Conservation (phyloP, 2,329 filamentous ascomycete species). For the Calonectria hawksworthii region DNA sequence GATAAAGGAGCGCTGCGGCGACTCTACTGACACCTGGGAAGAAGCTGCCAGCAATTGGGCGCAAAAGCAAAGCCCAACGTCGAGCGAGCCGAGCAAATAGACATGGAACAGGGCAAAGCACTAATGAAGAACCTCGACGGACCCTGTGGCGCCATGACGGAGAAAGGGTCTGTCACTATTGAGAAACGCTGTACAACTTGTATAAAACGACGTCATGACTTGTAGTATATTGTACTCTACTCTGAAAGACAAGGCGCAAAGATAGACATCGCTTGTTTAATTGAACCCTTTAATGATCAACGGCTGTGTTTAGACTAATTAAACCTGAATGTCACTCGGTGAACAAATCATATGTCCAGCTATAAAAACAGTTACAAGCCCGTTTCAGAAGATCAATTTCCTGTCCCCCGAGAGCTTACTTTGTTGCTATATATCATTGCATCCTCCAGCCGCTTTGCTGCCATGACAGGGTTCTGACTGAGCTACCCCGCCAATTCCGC, state of each 20-base stretch:
- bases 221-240: constrained; percentile 35
- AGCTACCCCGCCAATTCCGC: constrained; percentile 36
- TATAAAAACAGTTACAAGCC: not conserved
- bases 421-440: not conserved
- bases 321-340: not conserved
- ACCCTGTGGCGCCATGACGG: not conserved
- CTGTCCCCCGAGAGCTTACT: too few relatives aligned
- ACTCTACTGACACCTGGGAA: constrained; percentile 72
- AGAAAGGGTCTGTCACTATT: not conserved
- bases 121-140: not conserved
- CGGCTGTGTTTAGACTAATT: constrained; percentile 3
- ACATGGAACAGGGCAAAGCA: not conserved
- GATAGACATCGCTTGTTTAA: constrained; percentile 7
- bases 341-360: not conserved
- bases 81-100: constrained; percentile 14
- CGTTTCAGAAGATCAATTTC: not conserved
- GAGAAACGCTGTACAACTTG: constrained; percentile 29
- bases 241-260: constrained; percentile 12
- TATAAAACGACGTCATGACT: constrained; percentile 24
- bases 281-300: not conserved
- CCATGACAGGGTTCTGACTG: not conserved
- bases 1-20: constrained; percentile 81
- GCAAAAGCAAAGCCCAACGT: constrained; percentile 46
- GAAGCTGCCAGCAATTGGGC: constrained; percentile 75
- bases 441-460: not conserved